Percentiles rank a stretch among this genome's conserved stretches.
These are phyloP conservation scores for Cenchrus americanus DNA, from an alignment of 176 grass and related monocot species.

Conservation along the genomic window DNA sequence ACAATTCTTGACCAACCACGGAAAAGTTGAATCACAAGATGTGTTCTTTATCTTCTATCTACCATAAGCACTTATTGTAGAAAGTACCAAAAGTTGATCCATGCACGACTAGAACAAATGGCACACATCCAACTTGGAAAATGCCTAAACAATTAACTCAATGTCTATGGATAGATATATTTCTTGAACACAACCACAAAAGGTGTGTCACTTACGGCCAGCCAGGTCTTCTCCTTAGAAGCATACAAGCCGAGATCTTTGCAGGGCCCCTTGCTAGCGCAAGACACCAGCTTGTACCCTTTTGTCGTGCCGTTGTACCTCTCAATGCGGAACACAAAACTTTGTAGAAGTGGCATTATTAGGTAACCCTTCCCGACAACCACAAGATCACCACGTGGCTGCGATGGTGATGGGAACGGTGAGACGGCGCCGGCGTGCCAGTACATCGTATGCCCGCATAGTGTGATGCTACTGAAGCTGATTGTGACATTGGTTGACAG, in stretches of 20 bases:
- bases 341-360: not conserved
- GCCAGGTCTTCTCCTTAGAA: not conserved
- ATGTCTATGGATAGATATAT: not conserved
- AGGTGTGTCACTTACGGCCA: not conserved
- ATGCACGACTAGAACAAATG: not conserved
- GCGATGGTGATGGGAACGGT: not conserved
- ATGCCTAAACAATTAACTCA: too few species aligned
- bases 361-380: not conserved
- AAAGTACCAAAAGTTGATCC: not conserved
- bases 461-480: not conserved
- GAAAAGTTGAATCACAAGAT: too few species aligned
- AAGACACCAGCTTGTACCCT: slow-evolving; percentile 23
- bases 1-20: too few species aligned
- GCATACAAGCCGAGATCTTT: not conserved
- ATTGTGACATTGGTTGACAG: not conserved
- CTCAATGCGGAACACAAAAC: not conserved
- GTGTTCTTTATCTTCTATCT: too few species aligned
- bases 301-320: not conserved
- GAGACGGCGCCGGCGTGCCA: not conserved
- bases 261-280: not conserved
- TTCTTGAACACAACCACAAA: slow-evolving; percentile 2
- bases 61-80: not conserved
- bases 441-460: not conserved
- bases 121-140: not conserved
- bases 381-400: not conserved